Conservation (phyloP, 1,139 yeast species). For the Lodderomyces theae region DNA sequence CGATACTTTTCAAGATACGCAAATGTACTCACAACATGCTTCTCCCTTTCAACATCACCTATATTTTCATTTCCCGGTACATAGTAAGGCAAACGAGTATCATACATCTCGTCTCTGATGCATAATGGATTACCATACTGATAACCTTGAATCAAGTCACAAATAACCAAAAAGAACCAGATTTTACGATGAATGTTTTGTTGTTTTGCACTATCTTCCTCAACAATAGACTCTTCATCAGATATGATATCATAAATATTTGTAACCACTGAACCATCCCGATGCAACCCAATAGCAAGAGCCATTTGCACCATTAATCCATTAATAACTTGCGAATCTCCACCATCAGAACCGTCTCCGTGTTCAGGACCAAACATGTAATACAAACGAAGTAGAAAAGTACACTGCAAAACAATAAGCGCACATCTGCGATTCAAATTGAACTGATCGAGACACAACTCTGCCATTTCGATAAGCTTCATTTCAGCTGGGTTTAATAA, state of each 20-base stretch:
- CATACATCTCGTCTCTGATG: slow-evolving; percentile 21
- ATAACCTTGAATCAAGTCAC: slow-evolving; percentile 28
- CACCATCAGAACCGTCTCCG: slow-evolving; percentile 48
- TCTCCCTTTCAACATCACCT: slow-evolving; percentile 28
- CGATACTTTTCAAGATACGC: slow-evolving; percentile 25
- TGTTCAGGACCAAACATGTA: slow-evolving; percentile 49
- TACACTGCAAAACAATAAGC: slow-evolving; percentile 49
- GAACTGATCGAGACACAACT: slow-evolving; percentile 53
- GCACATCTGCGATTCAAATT: slow-evolving; percentile 46
- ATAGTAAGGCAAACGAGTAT: slow-evolving; percentile 28
- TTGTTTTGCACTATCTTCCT: slow-evolving; percentile 13
- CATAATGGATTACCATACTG: slow-evolving; percentile 31
- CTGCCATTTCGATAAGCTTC: slow-evolving; percentile 48
- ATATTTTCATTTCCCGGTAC: slow-evolving; percentile 30
- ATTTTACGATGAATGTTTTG: slow-evolving; percentile 49
- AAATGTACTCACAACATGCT: slow-evolving; percentile 23
- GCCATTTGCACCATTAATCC: slow-evolving; percentile 46
- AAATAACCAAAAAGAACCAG: slow-evolving; percentile 46
- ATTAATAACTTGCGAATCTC: slow-evolving; percentile 38
- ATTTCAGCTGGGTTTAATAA: slow-evolving; percentile 46
- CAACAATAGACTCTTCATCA: slow-evolving; percentile 20
- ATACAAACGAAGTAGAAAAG: slow-evolving; percentile 37
- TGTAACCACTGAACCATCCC: slow-evolving; percentile 29
- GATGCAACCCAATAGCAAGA: slow-evolving; percentile 43
- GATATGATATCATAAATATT: slow-evolving; percentile 15